These are phyloP conservation scores for Saturnispora besseyi DNA, from an alignment of 805 yeast species.

Conservation along the genomic window DNA sequence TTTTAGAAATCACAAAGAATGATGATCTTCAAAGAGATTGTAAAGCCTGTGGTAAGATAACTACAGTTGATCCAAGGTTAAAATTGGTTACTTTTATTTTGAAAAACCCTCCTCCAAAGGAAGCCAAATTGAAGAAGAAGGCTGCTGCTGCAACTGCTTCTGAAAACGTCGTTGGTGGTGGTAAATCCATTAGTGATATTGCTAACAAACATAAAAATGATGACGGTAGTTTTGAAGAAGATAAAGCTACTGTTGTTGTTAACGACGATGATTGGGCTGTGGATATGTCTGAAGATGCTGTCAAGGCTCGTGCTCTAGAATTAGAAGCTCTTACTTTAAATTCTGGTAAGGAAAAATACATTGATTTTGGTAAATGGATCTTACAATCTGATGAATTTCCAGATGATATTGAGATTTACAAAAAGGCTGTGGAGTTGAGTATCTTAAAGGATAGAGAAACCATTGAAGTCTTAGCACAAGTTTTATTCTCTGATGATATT, in stretches of 20 bases:
- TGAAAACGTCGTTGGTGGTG: slow-evolving; percentile 84
- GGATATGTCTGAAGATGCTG: slow-evolving; percentile 94
- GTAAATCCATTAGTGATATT: slow-evolving; percentile 69
- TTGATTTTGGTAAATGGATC: slow-evolving; percentile 87
- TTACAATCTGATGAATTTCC: slow-evolving; percentile 40
- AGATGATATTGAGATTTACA: slow-evolving; percentile 83
- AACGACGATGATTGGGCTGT: slow-evolving; percentile 96
- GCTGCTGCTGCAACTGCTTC: slow-evolving; percentile 63
- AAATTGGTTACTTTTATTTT: slow-evolving; percentile 79
- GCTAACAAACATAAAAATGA: slow-evolving; percentile 39
- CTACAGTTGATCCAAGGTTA: slow-evolving; percentile 75
- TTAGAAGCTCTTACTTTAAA: slow-evolving; percentile 49
- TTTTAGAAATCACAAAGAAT: slow-evolving; percentile 67
- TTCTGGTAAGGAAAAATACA: slow-evolving; percentile 42
- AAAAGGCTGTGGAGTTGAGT: slow-evolving; percentile 74
- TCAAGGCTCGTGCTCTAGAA: slow-evolving; percentile 82
- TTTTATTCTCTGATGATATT: slow-evolving; percentile 71
- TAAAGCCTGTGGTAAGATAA: slow-evolving; percentile 94
- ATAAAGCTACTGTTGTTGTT: slow-evolving; percentile 34
- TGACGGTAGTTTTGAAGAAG: slow-evolving; percentile 17
- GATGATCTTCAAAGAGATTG: slow-evolving; percentile 82
- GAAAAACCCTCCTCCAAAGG: slow-evolving; percentile 78
- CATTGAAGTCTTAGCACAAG: slow-evolving; percentile 87
- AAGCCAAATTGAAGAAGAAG: slow-evolving; percentile 42
- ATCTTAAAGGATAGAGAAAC: slow-evolving; percentile 66